Base-by-base conservation (phyloP, 371 early-diverging fungal genomes). In the Fennellomyces sp. region DNA sequence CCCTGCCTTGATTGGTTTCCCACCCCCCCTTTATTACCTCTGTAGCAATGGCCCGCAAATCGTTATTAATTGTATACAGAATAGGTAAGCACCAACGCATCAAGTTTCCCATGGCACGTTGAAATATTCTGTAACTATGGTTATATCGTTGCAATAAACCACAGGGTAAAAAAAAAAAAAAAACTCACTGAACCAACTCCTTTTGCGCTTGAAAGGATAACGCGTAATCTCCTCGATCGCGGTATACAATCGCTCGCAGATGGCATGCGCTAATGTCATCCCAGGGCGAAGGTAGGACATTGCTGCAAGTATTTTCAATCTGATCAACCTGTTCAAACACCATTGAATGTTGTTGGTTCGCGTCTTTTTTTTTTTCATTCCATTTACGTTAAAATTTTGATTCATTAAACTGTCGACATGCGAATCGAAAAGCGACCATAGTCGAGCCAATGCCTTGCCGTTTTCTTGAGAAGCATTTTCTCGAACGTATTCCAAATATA, bases 141-240 rank as follows among this genome's bases (percentile, higher is more conserved):
- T 19, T 8, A 31, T 23, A 2, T 25, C n/a, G 42, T 10, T 13
- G 15, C 12, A 25, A 23, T 21, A 25, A 17, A 7, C n/a, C n/a
- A 25, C 30, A 33, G 2, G 25, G 2, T 3, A 53, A 19, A 29
- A 15, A 36, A 17, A 17, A 25, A 19, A 35, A 15, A 10, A 51
- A n/a, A 58, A 69, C 76, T 66, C 81, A 80, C 81, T 76, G 76
- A 29, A 86, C 80, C 2, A 81, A 63, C 21, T 73, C 78, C 31
- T 75, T 75, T 57, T 88, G 88, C 13, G 70, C 58, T 8, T 66
- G 73, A 63, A 82, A 88, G 1, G 88, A 88, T n/a, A 64, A 60
- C 4, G 75, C 56, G 50, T 67, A 78, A 49, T 82, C 72, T 5
- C 68, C 66, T 19, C 61, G 58, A 25, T 70, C 66, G 5, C 71